These are phyloP conservation scores for Boletus bicolor DNA, from an alignment of 768 basidiomycete genomes.

Conservation along the genomic window DNA sequence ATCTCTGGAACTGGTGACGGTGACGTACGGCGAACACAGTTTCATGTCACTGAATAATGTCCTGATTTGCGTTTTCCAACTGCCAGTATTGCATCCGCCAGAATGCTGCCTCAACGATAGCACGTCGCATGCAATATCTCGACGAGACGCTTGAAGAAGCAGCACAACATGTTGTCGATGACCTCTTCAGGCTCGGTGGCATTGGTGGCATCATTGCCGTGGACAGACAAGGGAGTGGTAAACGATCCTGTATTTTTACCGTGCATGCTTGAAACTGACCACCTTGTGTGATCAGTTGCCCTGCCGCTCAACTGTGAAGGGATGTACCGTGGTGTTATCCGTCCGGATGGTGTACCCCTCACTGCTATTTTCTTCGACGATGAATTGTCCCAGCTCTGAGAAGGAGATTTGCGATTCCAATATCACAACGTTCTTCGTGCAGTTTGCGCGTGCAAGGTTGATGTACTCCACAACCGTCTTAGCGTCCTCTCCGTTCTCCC, in stretches of 20 bases:
- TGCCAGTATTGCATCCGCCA: slow-evolving; percentile 73
- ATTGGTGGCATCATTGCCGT: slow-evolving; percentile 74
- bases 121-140: slow-evolving; percentile 60
- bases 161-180: slow-evolving; percentile 50
- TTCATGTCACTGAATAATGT: not conserved
- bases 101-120: slow-evolving; percentile 63
- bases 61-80: not conserved
- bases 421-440: too few species aligned
- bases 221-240: slow-evolving; percentile 68
- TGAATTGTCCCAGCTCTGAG: slow-evolving; percentile 29
- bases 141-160: slow-evolving; percentile 57
- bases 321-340: slow-evolving; percentile 80
- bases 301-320: slow-evolving; percentile 74
- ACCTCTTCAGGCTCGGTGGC: slow-evolving; percentile 57
- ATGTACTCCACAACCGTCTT: too few species aligned
- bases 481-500: too few species aligned
- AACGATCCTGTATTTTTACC: not conserved
- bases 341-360: slow-evolving; percentile 62
- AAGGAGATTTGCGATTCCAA: not conserved
- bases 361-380: slow-evolving; percentile 81
- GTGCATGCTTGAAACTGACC: not conserved
- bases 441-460: too few species aligned
- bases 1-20: slow-evolving; percentile 86
- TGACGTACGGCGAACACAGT: slow-evolving; percentile 49
- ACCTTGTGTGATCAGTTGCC: slow-evolving; percentile 43